Evolutionary conservation across 2,329 filamentous ascomycete species (phyloP).

Genomic region (Metarhizium robertsii): DNA sequence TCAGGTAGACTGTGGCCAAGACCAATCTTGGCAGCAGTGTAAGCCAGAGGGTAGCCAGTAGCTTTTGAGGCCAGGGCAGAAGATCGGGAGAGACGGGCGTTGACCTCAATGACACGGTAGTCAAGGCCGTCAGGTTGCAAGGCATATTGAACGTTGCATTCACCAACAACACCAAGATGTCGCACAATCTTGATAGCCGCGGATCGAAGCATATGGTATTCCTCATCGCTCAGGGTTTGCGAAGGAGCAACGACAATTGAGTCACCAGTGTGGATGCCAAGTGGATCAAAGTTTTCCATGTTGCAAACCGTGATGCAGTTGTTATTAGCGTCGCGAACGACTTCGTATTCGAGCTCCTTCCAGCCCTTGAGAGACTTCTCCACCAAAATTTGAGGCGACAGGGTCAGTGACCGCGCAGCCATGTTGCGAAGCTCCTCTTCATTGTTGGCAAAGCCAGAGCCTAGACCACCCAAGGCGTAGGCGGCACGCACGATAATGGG

Average conservation of each 20-base stretch:
- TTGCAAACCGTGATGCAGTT: slow-evolving; percentile 98
- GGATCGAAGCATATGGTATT: slow-evolving; percentile 98
- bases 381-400: slow-evolving; percentile 92
- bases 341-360: slow-evolving; percentile 99
- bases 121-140: slow-evolving; percentile 94
- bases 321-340: slow-evolving; percentile 91
- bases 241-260: slow-evolving; percentile 96
- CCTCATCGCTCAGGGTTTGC: slow-evolving; percentile 94
- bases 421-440: slow-evolving; percentile 89
- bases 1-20: slow-evolving; percentile 92
- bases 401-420: slow-evolving; percentile 82
- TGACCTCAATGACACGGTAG: slow-evolving; percentile 98
- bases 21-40: slow-evolving; percentile 96
- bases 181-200: slow-evolving; percentile 98
- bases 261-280: slow-evolving; percentile 96
- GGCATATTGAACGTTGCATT: slow-evolving; percentile 98
- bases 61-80: slow-evolving; percentile 96
- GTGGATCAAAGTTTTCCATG: slow-evolving; percentile 79
- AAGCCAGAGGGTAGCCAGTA: slow-evolving; percentile 92
- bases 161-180: slow-evolving; percentile 91
- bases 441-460: slow-evolving; percentile 92
- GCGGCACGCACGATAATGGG: slow-evolving; percentile 97
- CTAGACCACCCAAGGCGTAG: slow-evolving; percentile 90
- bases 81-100: slow-evolving; percentile 94
- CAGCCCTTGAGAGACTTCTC: slow-evolving; percentile 99